phyloP scores from a whole-genome alignment of 1,139 yeast species.

The Wickerhamomyces sp. region DNA sequence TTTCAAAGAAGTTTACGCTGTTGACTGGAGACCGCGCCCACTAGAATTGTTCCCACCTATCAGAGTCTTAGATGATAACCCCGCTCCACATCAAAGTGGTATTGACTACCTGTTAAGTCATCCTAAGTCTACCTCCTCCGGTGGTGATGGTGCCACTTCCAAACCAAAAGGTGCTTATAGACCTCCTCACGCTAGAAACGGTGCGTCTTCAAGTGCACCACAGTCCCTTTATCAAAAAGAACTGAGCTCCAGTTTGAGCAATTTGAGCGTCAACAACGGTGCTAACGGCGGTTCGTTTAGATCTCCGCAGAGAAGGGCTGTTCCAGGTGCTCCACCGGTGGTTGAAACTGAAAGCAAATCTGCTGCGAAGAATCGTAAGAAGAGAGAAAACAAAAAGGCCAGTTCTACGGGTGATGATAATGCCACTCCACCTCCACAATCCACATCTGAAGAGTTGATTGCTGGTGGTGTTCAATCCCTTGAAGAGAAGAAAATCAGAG shows the following conservation, averaged over 20 bases:
- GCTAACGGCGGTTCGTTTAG: conserved; percentile 7
- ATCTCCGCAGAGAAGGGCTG: conserved; percentile 24
- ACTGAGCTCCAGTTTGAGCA: conserved; percentile 31
- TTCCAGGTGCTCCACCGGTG: conserved; percentile 37
- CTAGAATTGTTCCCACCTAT: conserved; percentile 56
- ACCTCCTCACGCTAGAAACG: conserved; percentile 89
- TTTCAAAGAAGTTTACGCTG: conserved; percentile 72
- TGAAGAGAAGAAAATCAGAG: conserved; percentile 90
- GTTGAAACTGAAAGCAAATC: conserved; percentile 39
- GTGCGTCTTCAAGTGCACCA: conserved; percentile 31
- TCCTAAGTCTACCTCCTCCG: conserved; percentile 26
- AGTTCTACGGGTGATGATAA: conserved; percentile 21
- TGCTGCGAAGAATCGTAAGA: conserved; percentile 73
- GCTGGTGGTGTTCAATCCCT: conserved; percentile 60
- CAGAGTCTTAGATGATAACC: conserved; percentile 49
- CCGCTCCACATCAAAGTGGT: conserved; percentile 66
- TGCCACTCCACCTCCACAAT: conserved; percentile 19
- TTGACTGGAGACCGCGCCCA: conserved; percentile 80
- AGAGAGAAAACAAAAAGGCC: conserved; percentile 61
- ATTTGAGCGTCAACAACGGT: conserved; percentile 12
- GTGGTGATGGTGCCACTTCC: conserved; percentile 23
- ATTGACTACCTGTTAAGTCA: conserved; percentile 46
- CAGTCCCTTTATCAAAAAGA: conserved; percentile 57
- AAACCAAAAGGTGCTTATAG: conserved; percentile 85
- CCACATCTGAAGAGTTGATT: conserved; percentile 29